Evolutionary conservation across 2,329 filamentous ascomycete species (phyloP).

Genomic region (Fusarium sp.): DNA sequence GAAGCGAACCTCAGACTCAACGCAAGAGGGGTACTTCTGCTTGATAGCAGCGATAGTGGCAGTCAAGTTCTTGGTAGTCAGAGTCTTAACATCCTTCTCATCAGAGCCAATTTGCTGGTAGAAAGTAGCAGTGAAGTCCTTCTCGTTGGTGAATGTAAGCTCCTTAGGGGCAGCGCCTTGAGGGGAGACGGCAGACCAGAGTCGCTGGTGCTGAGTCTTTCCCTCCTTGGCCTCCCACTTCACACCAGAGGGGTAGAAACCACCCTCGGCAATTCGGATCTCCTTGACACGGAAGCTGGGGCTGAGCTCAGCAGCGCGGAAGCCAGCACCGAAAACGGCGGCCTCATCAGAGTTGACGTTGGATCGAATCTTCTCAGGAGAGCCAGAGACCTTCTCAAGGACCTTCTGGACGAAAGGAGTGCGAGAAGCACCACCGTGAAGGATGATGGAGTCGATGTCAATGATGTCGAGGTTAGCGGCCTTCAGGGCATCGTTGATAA

Average conservation of each 20-base stretch:
- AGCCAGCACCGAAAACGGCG: slow-evolving; percentile 93
- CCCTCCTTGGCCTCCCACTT: slow-evolving; percentile 76
- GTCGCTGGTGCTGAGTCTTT: slow-evolving; percentile 79
- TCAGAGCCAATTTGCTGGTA: slow-evolving; percentile 73
- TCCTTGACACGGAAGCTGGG: slow-evolving; percentile 98
- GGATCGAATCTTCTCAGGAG: slow-evolving; percentile 81
- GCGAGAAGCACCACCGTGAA: slow-evolving; percentile 89
- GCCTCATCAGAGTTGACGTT: slow-evolving; percentile 98
- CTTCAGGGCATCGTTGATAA: slow-evolving; percentile 78
- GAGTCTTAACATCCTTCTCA: slow-evolving; percentile 70
- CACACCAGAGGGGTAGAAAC: slow-evolving; percentile 77
- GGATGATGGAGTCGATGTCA: slow-evolving; percentile 89
- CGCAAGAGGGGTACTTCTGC: slow-evolving; percentile 78
- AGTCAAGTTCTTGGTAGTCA: slow-evolving; percentile 88
- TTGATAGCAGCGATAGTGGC: slow-evolving; percentile 81
- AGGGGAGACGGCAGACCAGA: slow-evolving; percentile 82
- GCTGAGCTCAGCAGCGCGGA: slow-evolving; percentile 91
- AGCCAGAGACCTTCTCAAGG: slow-evolving; percentile 79
- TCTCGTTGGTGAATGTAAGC: slow-evolving; percentile 81
- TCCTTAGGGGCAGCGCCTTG: slow-evolving; percentile 83
- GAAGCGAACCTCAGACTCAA: slow-evolving; percentile 79
- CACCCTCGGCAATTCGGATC: slow-evolving; percentile 83
- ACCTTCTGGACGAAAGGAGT: slow-evolving; percentile 95
- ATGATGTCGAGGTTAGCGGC: slow-evolving; percentile 76
- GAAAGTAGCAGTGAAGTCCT: slow-evolving; percentile 83